phyloP scores from a whole-genome alignment of 2,329 filamentous ascomycete species.

The Cladorrhinum sp. region DNA sequence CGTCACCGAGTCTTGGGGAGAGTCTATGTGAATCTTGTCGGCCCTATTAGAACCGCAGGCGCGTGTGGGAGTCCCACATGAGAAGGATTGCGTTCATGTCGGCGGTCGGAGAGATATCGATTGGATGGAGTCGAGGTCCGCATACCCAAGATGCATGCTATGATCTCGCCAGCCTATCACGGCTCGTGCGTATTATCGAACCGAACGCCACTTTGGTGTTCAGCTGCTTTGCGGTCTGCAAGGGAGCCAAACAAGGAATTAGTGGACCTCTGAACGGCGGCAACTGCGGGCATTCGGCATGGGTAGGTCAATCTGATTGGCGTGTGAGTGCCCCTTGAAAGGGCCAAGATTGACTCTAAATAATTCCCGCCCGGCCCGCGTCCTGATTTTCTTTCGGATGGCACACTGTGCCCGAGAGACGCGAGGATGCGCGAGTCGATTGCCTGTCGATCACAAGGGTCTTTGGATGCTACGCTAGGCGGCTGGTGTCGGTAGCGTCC shows the following conservation, averaged over 20 bases:
- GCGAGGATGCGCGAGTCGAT: not conserved
- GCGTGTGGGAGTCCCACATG: not conserved
- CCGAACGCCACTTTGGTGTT: slow-evolving; percentile 10
- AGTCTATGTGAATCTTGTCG: not conserved
- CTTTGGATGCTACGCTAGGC: not conserved
- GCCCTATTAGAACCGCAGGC: not conserved
- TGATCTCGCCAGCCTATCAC: slow-evolving; percentile 1
- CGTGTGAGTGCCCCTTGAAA: slow-evolving; percentile 5
- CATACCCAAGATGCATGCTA: not conserved
- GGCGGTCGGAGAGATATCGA: not conserved
- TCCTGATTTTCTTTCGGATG: not conserved
- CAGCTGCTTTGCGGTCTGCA: slow-evolving; percentile 22
- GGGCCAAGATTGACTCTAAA: slow-evolving; percentile 13
- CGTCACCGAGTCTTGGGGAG: not conserved
- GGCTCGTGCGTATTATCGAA: not conserved
- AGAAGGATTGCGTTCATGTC: not conserved
- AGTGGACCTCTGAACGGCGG: slow-evolving; percentile 7
- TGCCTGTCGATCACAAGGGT: not conserved
- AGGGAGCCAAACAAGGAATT: slow-evolving; percentile 14
- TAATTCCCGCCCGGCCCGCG: slow-evolving; percentile 15
- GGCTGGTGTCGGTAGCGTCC: not conserved
- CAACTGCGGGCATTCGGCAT: slow-evolving; percentile 10
- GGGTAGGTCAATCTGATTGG: slow-evolving; percentile 13
- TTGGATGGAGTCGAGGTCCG: not conserved
- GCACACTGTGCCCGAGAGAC: not conserved